Conservation (phyloP, 371 early-diverging fungal genomes). For the Catenaria anguillulae region DNA sequence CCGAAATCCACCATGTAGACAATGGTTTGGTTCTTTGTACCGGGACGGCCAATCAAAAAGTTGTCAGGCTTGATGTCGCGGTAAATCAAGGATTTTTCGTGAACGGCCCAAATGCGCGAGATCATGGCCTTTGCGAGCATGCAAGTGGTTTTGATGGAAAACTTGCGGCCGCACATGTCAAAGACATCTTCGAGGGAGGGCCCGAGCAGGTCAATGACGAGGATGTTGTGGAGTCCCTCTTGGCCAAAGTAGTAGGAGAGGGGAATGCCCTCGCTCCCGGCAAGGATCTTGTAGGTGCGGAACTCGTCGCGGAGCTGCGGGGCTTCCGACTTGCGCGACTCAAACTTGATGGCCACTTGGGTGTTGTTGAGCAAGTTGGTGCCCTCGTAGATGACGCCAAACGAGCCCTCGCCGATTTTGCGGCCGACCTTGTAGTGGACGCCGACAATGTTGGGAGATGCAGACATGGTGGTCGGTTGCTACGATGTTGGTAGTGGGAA, state of each 20-base stretch:
- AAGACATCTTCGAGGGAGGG: constrained; percentile 94
- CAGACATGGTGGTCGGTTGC: background rate
- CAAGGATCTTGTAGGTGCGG: constrained; percentile 72
- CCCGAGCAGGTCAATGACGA: constrained; percentile 97
- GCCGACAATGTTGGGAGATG: constrained; percentile 52
- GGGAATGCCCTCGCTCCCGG: constrained; percentile 70
- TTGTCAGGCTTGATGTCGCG: constrained; percentile 99
- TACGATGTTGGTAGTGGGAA: background rate
- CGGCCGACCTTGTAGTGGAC: constrained; percentile 88
- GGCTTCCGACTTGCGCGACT: constrained; percentile 81
- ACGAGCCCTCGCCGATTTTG: constrained; percentile 92
- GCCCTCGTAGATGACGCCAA: constrained; percentile 95
- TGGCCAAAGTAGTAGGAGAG: constrained; percentile 87
- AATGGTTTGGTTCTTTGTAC: constrained; percentile 39
- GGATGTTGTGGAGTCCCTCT: constrained; percentile 88
- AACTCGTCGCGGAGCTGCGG: constrained; percentile 89
- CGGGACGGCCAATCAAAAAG: constrained; percentile 78
- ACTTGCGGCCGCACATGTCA: constrained; percentile 80
- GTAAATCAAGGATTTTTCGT: constrained; percentile 93
- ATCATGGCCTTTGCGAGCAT: constrained; percentile 97
- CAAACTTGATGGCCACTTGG: constrained; percentile 82
- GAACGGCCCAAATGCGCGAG: constrained; percentile 81
- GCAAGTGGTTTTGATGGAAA: constrained; percentile 83
- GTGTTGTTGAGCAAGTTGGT: constrained; percentile 59
- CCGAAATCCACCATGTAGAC: constrained; percentile 90